Percentiles rank a stretch among this genome's conserved stretches.
Evolutionary conservation across 2,329 filamentous ascomycete genomes (phyloP).

Genomic region (Penicillium sp.): DNA sequence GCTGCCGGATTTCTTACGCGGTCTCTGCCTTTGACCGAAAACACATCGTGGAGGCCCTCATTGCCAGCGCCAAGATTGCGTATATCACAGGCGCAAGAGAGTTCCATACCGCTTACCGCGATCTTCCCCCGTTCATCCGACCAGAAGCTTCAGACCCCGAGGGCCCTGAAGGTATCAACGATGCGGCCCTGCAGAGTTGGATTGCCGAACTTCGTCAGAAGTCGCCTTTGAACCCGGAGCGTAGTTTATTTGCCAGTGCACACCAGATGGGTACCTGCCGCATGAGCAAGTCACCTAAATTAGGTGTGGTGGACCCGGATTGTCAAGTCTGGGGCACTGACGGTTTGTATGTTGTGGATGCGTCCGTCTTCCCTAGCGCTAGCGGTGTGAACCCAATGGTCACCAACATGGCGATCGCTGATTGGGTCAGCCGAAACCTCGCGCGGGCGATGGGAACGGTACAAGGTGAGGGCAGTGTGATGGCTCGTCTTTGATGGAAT

Average conservation of each 20-base stretch:
- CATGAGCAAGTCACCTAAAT: conserved; percentile 44
- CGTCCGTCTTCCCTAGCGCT: conserved; percentile 51
- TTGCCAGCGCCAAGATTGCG: conserved; percentile 71
- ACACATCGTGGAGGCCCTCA: conserved; percentile 67
- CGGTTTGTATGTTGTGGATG: conserved; percentile 49
- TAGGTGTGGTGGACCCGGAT: conserved; percentile 45
- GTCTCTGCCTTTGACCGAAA: conserved; percentile 69
- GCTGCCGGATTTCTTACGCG: conserved; percentile 66
- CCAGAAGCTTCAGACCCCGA: conserved; percentile 24
- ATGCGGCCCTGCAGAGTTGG: conserved; percentile 56
- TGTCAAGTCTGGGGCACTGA: conserved; percentile 49
- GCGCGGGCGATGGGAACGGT: conserved; percentile 29
- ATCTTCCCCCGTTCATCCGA: conserved; percentile 63
- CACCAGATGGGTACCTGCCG: conserved; percentile 54
- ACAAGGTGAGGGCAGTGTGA: conserved; percentile 7
- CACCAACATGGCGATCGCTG: conserved; percentile 51
- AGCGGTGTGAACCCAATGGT: conserved; percentile 54
- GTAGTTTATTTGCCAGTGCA: conserved; percentile 44
- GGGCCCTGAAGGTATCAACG: conserved; percentile 50
- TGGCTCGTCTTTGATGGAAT: conserved; percentile 25
- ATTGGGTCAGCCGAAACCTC: conserved; percentile 46
- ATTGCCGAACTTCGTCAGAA: conserved; percentile 47
- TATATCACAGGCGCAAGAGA: conserved; percentile 78
- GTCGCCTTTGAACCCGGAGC: conserved; percentile 49
- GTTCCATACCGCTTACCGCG: conserved; percentile 65